These are phyloP conservation scores for Barnettozyma botsteinii DNA, from an alignment of 805 yeast species.

Conservation along the genomic window DNA sequence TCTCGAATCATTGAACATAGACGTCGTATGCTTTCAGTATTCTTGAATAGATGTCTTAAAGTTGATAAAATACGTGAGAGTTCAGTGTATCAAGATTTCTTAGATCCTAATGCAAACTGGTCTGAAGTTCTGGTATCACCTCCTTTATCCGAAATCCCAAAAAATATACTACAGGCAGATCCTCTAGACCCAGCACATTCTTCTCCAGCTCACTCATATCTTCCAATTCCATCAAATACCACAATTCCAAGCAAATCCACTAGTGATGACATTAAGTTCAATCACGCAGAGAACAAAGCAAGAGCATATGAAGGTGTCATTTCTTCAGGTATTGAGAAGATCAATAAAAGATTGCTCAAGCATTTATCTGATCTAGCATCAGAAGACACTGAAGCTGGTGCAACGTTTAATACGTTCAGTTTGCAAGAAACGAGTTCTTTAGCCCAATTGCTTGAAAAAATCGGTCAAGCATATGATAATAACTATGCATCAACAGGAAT, in stretches of 20 bases:
- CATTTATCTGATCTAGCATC: slow-evolving; percentile 47
- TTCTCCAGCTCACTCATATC: slow-evolving; percentile 52
- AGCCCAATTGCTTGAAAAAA: slow-evolving; percentile 59
- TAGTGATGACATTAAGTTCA: slow-evolving; percentile 36
- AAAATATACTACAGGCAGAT: slow-evolving; percentile 49
- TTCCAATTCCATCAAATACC: slow-evolving; percentile 52
- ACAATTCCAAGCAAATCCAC: slow-evolving; percentile 20
- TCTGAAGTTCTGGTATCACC: slow-evolving; percentile 62
- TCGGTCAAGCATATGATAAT: slow-evolving; percentile 83
- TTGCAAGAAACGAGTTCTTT: slow-evolving; percentile 38
- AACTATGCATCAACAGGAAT: slow-evolving; percentile 47
- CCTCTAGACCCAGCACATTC: slow-evolving; percentile 55
- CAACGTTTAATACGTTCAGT: slow-evolving; percentile 53
- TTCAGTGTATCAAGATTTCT: slow-evolving; percentile 65
- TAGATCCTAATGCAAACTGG: slow-evolving; percentile 92
- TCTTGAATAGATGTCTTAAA: slow-evolving; percentile 69
- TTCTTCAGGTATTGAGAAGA: slow-evolving; percentile 46
- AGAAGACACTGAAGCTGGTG: slow-evolving; percentile 71
- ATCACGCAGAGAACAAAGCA: slow-evolving; percentile 36
- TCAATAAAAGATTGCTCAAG: slow-evolving; percentile 48
- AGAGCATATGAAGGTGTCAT: slow-evolving; percentile 42
- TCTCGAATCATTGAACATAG: slow-evolving; percentile 56
- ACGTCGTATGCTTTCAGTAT: slow-evolving; percentile 70
- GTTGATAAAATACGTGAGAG: slow-evolving; percentile 54
- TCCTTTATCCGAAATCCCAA: slow-evolving; percentile 48